Base-by-base conservation (phyloP, 306 rosid species). In the Senna tora region DNA sequence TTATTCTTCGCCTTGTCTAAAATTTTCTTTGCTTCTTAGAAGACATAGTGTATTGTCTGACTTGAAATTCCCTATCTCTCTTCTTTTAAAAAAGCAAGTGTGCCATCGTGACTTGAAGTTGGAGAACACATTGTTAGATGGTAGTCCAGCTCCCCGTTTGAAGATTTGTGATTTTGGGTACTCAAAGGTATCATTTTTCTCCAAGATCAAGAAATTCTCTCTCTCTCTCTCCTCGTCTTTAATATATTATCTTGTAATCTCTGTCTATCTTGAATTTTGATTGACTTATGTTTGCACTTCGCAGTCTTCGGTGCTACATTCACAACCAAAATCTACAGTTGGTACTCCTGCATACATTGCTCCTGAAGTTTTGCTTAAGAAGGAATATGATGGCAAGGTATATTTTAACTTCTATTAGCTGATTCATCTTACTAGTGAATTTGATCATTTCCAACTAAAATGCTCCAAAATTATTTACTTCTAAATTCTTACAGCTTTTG, bases 361-460 rank as follows among this genome's bases (percentile, higher is more conserved):
- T 60, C 98, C 98, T 22, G 98, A 93, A 80, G 97, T 93, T 72
- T 84, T 93, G 71, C 96, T 90, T 49, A 93, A 93, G 87, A 93
- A 89, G 85, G 98, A 93, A 82, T 93, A 93, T 72, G 97, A 93
- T 79, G 98, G 98, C 84, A 93, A 93, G 98, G 98, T 88, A 90
- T 66, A 41, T 65, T 53, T 7, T 41, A 45, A 61, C 69, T 69
- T 59, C 28, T 52, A 19, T 64, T 9, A 15, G 15, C 22, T 1
- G 50, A 45, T 43, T 42, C 64, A 52, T 53, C 14, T 14, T 62
- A 47, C 38, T 47, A 20, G 32, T 36, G 43, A 61, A 15, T 38
- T 63, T 20, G 45, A 72, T 22, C 11, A 42, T 72, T 71, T 77
- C 33, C 50, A 15, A n/a, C 19, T 41, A 13, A 20, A 12, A 52